These are phyloP conservation scores for Aspergillus bridgeri DNA, from an alignment of 495 filamentous ascomycete genomes.

Conservation along the genomic window DNA sequence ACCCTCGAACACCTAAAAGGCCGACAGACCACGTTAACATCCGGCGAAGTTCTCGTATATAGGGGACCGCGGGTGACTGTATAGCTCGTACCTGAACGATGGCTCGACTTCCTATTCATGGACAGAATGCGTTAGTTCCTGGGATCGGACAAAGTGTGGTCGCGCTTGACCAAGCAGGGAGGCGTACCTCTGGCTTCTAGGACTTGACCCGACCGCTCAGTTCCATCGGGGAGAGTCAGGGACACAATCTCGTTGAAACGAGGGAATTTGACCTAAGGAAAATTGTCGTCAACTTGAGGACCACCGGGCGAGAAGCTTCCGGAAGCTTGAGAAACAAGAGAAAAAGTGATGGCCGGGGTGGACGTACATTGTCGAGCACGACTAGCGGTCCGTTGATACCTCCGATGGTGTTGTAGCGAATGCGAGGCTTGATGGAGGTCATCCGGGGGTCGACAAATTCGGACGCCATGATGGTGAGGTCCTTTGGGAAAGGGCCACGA, in stretches of 20 bases:
- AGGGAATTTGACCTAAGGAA: slow-evolving; percentile 84
- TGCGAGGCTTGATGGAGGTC: slow-evolving; percentile 75
- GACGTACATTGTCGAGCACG: slow-evolving; percentile 84
- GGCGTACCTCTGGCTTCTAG: slow-evolving; percentile 89
- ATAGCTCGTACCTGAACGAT: slow-evolving; percentile 71
- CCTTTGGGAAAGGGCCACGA: neutral
- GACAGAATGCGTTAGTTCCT: slow-evolving; percentile 12
- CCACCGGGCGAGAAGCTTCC: neutral
- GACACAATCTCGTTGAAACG: slow-evolving; percentile 97
- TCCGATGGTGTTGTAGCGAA: slow-evolving; percentile 97
- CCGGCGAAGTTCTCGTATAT: slow-evolving; percentile 6
- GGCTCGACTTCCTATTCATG: slow-evolving; percentile 70
- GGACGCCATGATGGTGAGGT: slow-evolving; percentile 50
- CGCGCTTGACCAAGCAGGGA: neutral
- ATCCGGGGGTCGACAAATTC: slow-evolving; percentile 71
- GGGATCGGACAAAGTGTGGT: neutral
- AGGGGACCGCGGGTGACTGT: neutral
- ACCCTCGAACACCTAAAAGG: slow-evolving; percentile 87
- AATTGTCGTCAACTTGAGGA: neutral
- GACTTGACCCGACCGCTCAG: slow-evolving; percentile 90
- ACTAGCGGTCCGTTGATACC: slow-evolving; percentile 98
- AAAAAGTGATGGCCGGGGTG: neutral
- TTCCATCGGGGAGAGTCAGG: slow-evolving; percentile 91
- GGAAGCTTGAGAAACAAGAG: neutral
- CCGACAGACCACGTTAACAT: slow-evolving; percentile 20